phyloP scores from a whole-genome alignment of 169 alveolate genomes.

The Haemoproteus tartakovskyi region DNA sequence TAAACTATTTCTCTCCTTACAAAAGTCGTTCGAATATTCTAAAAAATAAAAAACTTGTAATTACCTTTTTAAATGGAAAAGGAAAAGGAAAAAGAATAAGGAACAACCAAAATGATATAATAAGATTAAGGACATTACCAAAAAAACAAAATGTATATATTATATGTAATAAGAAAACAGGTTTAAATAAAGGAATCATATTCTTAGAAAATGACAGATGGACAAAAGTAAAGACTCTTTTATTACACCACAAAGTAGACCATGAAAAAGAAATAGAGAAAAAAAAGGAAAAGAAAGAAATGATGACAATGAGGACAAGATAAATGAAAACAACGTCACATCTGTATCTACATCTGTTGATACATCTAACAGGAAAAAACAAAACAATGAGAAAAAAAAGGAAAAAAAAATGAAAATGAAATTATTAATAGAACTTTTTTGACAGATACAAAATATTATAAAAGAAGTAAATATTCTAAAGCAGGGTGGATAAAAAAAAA shows the following conservation, averaged over 20 bases:
- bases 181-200: too few species aligned
- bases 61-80: too few species aligned
- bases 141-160: too few species aligned
- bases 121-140: too few species aligned
- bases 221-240: background rate
- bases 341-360: too few species aligned
- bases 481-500: slow-evolving; percentile 14
- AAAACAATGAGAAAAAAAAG: background rate
- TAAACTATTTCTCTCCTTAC: too few species aligned
- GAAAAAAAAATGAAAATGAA: background rate
- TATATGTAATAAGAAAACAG: too few species aligned
- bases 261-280: background rate
- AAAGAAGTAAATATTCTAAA: slow-evolving; percentile 57
- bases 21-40: too few species aligned
- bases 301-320: background rate
- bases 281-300: background rate
- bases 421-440: slow-evolving; percentile 19
- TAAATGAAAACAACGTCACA: background rate
- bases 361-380: too few species aligned
- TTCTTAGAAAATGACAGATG: background rate
- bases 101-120: too few species aligned
- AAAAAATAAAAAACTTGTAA: too few species aligned
- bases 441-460: slow-evolving; percentile 57
- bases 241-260: background rate
- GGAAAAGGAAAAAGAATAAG: too few species aligned